Conservation (phyloP, 2,329 filamentous ascomycete genomes). For the Geosmithia putterillii region DNA sequence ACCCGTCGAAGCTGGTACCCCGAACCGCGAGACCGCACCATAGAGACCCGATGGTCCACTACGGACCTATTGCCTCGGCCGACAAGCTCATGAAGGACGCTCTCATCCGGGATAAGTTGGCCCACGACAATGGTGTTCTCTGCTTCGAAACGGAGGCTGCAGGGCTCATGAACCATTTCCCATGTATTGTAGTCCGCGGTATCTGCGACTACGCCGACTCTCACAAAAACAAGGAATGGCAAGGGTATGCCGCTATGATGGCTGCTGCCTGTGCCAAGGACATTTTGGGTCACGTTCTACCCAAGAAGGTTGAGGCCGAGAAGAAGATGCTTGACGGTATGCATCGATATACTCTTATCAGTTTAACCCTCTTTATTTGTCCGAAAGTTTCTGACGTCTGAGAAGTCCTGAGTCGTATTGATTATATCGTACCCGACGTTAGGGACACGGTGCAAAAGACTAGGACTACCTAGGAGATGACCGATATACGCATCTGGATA, state of each 20-base stretch:
- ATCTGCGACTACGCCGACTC: constrained; percentile 19
- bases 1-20: not conserved
- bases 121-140: constrained; percentile 1
- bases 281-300: not conserved
- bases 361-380: too few species aligned
- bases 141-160: constrained; percentile 8
- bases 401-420: too few species aligned
- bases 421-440: too few species aligned
- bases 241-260: constrained; percentile 10
- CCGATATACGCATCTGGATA: too few species aligned
- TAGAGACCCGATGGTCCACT: not conserved
- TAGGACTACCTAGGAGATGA: too few species aligned
- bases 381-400: too few species aligned
- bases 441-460: too few species aligned
- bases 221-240: constrained; percentile 14
- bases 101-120: not conserved
- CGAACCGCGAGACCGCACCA: too few species aligned
- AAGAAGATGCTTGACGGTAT: too few species aligned
- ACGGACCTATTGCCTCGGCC: constrained; percentile 5
- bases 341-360: too few species aligned
- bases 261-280: constrained; percentile 13
- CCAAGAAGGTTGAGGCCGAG: too few species aligned
- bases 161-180: constrained; percentile 7
- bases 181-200: constrained; percentile 13
- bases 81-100: constrained; percentile 5